Percentiles rank a stretch among this genome's conserved stretches.
Evolutionary conservation across 768 basidiomycete genomes (phyloP).

Genomic region (Mycena galericulata): DNA sequence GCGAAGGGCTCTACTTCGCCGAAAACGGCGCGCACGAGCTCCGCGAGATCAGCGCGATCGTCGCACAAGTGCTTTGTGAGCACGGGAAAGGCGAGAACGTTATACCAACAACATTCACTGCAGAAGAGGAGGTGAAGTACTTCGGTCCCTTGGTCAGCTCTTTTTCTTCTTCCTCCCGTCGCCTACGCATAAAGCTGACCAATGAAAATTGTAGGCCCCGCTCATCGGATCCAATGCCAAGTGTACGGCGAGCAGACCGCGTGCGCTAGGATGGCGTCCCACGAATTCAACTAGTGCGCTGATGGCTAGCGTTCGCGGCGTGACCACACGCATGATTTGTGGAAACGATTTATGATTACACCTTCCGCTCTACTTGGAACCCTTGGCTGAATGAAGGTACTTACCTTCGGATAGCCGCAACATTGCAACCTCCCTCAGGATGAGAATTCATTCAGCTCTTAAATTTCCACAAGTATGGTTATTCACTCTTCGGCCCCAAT

Average conservation of each 20-base stretch:
- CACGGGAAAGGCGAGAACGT: slow-evolving; percentile 29
- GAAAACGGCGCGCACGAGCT: slow-evolving; percentile 35
- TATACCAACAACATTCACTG: slow-evolving; percentile 32
- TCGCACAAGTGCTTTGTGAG: slow-evolving; percentile 34
- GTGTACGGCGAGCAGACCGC: slow-evolving; percentile 11
- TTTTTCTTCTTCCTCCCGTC: too few relatives aligned
- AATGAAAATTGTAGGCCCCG: background rate
- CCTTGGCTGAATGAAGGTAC: too few relatives aligned
- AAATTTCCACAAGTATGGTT: too few relatives aligned
- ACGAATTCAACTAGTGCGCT: background rate
- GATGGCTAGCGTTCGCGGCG: background rate
- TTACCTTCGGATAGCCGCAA: too few relatives aligned
- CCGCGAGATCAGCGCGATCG: slow-evolving; percentile 24
- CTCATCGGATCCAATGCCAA: slow-evolving; percentile 12
- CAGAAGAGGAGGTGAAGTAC: too few relatives aligned
- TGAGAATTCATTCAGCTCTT: too few relatives aligned
- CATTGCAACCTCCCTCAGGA: too few relatives aligned
- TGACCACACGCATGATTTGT: too few relatives aligned
- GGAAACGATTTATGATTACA: too few relatives aligned
- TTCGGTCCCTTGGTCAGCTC: slow-evolving; percentile 18
- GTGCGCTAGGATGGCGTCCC: slow-evolving; percentile 9
- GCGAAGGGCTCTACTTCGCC: slow-evolving; percentile 41
- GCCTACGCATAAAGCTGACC: background rate
- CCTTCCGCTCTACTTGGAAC: too few relatives aligned
- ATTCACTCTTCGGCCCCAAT: too few relatives aligned